Percentiles rank a stretch among this genome's conserved stretches.
Conservation (phyloP, 2,329 filamentous ascomycete species). For the Sphaerulina vaccinii region DNA sequence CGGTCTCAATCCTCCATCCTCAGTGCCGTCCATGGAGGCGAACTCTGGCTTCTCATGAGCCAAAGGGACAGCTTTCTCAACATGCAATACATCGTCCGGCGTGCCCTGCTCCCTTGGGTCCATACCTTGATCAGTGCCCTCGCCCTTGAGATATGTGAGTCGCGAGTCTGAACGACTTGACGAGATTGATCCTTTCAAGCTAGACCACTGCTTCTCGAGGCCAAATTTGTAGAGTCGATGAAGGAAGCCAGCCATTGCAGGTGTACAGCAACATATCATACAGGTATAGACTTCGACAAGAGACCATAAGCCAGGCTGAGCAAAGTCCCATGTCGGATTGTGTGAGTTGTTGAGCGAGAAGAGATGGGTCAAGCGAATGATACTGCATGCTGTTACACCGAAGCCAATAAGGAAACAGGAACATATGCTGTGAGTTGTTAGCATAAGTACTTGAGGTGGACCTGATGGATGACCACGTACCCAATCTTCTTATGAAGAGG, state of each 20-base stretch:
- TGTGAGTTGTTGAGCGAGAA: slow-evolving; percentile 1
- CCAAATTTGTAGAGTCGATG: slow-evolving; percentile 6
- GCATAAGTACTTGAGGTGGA: neutral
- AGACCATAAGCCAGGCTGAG: slow-evolving; percentile 10
- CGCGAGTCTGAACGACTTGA: slow-evolving; percentile 1
- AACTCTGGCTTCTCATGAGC: neutral
- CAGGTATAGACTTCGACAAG: slow-evolving; percentile 15
- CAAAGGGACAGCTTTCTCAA: neutral
- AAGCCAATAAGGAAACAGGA: slow-evolving; percentile 15
- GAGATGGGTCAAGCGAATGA: slow-evolving; percentile 11
- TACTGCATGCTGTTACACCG: slow-evolving; percentile 12
- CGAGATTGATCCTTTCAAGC: slow-evolving; percentile 4
- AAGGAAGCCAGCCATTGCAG: slow-evolving; percentile 8
- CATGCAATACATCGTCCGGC: slow-evolving; percentile 1
- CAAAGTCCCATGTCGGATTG: slow-evolving; percentile 12
- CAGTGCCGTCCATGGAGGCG: neutral
- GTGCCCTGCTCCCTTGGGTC: too few relatives aligned
- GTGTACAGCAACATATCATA: slow-evolving; percentile 19
- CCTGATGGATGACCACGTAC: neutral
- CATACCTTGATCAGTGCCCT: neutral
- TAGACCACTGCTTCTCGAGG: neutral
- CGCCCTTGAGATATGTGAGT: neutral
- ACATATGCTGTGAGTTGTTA: neutral
- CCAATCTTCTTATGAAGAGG: slow-evolving; percentile 7
- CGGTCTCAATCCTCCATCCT: neutral